phyloP scores from a whole-genome alignment of 169 alveolate genomes.

The Babesia microti region DNA sequence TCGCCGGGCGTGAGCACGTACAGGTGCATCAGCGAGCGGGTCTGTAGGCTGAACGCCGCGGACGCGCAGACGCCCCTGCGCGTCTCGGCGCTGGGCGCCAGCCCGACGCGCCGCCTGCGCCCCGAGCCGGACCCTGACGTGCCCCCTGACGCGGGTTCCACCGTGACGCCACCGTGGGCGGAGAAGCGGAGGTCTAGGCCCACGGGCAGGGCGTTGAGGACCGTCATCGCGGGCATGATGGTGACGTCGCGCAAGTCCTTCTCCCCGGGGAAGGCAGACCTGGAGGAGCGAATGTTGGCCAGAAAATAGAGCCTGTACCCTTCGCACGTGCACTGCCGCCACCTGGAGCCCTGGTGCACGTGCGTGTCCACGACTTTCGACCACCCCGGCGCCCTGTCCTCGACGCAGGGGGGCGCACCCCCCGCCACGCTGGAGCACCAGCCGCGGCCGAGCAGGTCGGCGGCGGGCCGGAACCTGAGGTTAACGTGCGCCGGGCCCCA shows the following conservation, averaged over 20 bases:
- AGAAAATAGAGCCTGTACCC: constrained; percentile 51
- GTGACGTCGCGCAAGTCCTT: constrained; percentile 52
- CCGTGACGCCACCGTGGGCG: too few relatives aligned
- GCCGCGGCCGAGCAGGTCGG: constrained; percentile 10
- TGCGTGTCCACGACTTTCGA: constrained; percentile 33
- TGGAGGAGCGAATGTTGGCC: constrained; percentile 50
- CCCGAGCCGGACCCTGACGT: too few relatives aligned
- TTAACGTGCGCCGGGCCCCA: constrained; percentile 23
- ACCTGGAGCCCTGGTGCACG: constrained; percentile 31
- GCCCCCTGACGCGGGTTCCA: too few relatives aligned
- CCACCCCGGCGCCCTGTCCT: constrained; percentile 45
- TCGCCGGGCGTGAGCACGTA: constrained; percentile 45
- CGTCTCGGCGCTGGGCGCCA: neutral
- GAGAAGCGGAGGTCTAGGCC: constrained; percentile 49
- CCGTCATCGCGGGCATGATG: constrained; percentile 66
- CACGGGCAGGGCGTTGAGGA: constrained; percentile 65
- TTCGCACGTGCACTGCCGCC: constrained; percentile 37
- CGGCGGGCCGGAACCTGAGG: constrained; percentile 30
- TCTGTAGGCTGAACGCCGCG: constrained; percentile 12
- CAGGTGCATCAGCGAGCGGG: constrained; percentile 30
- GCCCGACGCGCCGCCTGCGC: constrained; percentile 7
- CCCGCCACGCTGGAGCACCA: too few relatives aligned
- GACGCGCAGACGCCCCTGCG: constrained; percentile 5
- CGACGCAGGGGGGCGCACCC: too few relatives aligned
- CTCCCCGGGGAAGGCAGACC: constrained; percentile 70